phyloP scores from a whole-genome alignment of 306 rosid species.

The Carpinus fangiana region DNA sequence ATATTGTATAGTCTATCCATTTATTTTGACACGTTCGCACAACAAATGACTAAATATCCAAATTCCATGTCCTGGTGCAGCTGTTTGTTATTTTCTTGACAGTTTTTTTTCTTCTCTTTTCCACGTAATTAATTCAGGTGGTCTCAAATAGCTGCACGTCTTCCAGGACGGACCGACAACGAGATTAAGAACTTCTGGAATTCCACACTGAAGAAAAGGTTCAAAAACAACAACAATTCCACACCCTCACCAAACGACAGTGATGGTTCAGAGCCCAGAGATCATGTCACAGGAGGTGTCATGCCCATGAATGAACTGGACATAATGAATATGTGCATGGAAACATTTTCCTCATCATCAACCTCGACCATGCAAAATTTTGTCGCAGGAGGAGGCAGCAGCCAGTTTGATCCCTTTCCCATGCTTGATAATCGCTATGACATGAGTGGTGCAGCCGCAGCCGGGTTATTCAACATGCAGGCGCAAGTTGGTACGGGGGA shows the following conservation, averaged over 20 bases:
- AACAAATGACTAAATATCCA: no score
- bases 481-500: slow-evolving; percentile 45
- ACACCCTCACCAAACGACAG: slow-evolving; percentile 60
- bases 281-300: slow-evolving; percentile 33
- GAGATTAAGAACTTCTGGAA: slow-evolving; percentile 98
- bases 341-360: slow-evolving; percentile 68
- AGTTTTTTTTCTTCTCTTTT: background rate
- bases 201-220: slow-evolving; percentile 72
- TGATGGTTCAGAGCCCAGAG: slow-evolving; percentile 41
- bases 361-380: slow-evolving; percentile 48
- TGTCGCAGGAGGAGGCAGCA: slow-evolving; percentile 15
- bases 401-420: slow-evolving; percentile 48
- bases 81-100: background rate
- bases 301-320: slow-evolving; percentile 51
- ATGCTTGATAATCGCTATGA: slow-evolving; percentile 45
- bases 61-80: no score
- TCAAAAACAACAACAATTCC: slow-evolving; percentile 39
- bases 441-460: slow-evolving; percentile 28
- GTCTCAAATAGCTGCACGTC: slow-evolving; percentile 97
- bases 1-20: no score
- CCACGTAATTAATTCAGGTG: slow-evolving; percentile 46
- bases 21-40: no score
- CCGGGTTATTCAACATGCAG: slow-evolving; percentile 42
- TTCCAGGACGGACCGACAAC: slow-evolving; percentile 93
- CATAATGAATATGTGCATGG: slow-evolving; percentile 59